Conservation (phyloP, 108 stramenopile genomes). For the Cyclotella choctawhatcheeana region DNA sequence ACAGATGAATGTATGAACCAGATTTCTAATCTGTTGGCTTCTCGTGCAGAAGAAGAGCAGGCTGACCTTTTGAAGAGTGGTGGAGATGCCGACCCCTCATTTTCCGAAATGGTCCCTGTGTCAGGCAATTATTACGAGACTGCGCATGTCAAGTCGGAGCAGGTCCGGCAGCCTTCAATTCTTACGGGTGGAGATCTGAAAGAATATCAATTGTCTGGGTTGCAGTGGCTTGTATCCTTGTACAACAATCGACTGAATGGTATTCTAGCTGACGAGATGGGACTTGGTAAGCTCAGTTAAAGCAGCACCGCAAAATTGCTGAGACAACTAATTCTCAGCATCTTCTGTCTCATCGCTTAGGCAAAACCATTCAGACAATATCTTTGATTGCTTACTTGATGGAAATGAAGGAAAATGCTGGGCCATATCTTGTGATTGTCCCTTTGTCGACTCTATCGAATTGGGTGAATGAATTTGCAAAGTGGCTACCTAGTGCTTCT, state of each 20-base stretch:
- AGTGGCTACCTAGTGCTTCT: constrained; percentile 74
- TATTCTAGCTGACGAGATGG: constrained; percentile 81
- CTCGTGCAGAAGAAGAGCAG: constrained; percentile 62
- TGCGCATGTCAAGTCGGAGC: constrained; percentile 76
- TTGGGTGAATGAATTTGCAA: constrained; percentile 88
- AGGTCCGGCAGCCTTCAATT: constrained; percentile 83
- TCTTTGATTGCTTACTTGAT: constrained; percentile 89
- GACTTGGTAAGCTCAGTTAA: constrained; percentile 42
- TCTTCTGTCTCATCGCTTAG: constrained; percentile 32
- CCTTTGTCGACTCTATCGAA: constrained; percentile 91
- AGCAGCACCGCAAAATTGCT: not conserved
- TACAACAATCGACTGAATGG: constrained; percentile 91
- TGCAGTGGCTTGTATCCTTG: constrained; percentile 96
- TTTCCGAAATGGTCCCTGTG: constrained; percentile 37
- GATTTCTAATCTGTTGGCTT: constrained; percentile 72
- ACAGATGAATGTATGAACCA: constrained; percentile 84
- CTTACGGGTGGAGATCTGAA: constrained; percentile 86
- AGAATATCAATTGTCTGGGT: constrained; percentile 95
- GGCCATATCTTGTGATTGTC: constrained; percentile 91
- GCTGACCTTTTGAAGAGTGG: constrained; percentile 39
- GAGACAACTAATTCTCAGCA: not conserved
- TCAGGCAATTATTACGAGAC: constrained; percentile 83
- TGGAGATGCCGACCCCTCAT: constrained; percentile 39
- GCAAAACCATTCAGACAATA: constrained; percentile 96
- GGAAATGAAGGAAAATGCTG: constrained; percentile 78